phyloP scores from a whole-genome alignment of 768 basidiomycete species.

The Tricholoma matsutake region DNA sequence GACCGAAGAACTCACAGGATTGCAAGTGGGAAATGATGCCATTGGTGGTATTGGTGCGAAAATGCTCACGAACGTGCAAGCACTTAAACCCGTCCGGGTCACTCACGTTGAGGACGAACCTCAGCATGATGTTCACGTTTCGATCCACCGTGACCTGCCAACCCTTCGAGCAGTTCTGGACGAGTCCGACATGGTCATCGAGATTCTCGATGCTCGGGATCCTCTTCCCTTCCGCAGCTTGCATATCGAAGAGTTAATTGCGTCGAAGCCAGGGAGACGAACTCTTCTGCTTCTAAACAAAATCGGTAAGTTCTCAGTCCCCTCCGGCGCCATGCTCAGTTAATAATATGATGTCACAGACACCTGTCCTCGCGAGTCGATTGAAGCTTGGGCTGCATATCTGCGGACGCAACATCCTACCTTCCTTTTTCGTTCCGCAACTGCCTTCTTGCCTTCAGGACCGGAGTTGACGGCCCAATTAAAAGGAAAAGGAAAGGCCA shows the following conservation, averaged over 20 bases:
- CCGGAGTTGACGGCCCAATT: constrained; percentile 22
- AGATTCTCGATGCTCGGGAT: constrained; percentile 85
- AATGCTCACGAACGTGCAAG: constrained; percentile 30
- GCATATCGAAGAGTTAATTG: constrained; percentile 54
- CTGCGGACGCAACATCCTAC: constrained; percentile 62
- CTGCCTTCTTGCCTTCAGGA: constrained; percentile 55
- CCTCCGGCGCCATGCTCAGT: not conserved
- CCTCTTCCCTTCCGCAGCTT: constrained; percentile 68
- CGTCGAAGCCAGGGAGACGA: constrained; percentile 39
- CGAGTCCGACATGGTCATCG: constrained; percentile 71
- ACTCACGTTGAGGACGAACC: constrained; percentile 32
- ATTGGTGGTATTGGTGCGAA: constrained; percentile 47
- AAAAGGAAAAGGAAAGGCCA: constrained; percentile 46
- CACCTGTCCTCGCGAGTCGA: constrained; percentile 72
- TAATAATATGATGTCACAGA: constrained; percentile 42
- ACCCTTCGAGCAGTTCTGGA: constrained; percentile 67
- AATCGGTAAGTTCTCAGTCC: constrained; percentile 58
- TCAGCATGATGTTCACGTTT: constrained; percentile 55
- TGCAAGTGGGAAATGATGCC: constrained; percentile 49
- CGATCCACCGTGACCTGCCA: constrained; percentile 62
- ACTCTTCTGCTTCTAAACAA: constrained; percentile 80
- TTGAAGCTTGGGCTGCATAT: constrained; percentile 62
- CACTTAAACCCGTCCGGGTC: constrained; percentile 27
- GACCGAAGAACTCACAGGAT: constrained; percentile 27
- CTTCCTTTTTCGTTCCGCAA: constrained; percentile 69